These are phyloP conservation scores for Euphorbia pulcherrima DNA, from an alignment of 345 rosid species.

Conservation along the genomic window DNA sequence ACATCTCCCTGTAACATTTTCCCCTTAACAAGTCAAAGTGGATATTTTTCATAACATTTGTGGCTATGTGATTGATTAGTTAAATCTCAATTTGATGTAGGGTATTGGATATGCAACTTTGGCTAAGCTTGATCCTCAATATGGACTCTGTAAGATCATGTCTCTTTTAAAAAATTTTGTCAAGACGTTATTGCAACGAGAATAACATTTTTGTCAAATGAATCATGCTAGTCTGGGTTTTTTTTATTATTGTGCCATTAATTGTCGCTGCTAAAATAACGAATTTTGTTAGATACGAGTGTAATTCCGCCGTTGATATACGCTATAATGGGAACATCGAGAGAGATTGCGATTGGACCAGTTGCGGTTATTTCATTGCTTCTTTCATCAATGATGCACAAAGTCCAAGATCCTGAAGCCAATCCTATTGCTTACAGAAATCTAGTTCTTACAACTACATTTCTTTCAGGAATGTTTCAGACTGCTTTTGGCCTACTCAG, in stretches of 20 bases:
- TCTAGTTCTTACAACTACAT: slow-evolving; percentile 67
- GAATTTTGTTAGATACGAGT: slow-evolving; percentile 55
- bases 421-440: slow-evolving; percentile 60
- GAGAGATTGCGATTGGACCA: slow-evolving; percentile 87
- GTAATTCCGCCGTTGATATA: slow-evolving; percentile 84
- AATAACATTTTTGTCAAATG: too few relatives aligned
- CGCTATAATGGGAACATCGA: slow-evolving; percentile 89
- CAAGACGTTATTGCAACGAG: too few relatives aligned
- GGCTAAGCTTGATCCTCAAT: slow-evolving; percentile 91
- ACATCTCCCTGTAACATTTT: too few relatives aligned
- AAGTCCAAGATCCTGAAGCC: slow-evolving; percentile 56
- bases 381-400: slow-evolving; percentile 64
- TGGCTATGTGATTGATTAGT: neutral
- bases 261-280: neutral
- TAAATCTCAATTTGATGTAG: slow-evolving; percentile 28
- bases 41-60: too few relatives aligned
- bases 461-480: slow-evolving; percentile 81
- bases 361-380: slow-evolving; percentile 91
- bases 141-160: slow-evolving; percentile 73
- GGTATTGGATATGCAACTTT: slow-evolving; percentile 91
- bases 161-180: too few relatives aligned
- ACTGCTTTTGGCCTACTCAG: slow-evolving; percentile 74
- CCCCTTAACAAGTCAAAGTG: too few relatives aligned
- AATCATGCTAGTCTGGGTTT: too few relatives aligned
- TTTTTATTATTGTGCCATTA: neutral